Conservation (phyloP, 805 yeast genomes). For the Yamadazyma paraphyllophila region DNA sequence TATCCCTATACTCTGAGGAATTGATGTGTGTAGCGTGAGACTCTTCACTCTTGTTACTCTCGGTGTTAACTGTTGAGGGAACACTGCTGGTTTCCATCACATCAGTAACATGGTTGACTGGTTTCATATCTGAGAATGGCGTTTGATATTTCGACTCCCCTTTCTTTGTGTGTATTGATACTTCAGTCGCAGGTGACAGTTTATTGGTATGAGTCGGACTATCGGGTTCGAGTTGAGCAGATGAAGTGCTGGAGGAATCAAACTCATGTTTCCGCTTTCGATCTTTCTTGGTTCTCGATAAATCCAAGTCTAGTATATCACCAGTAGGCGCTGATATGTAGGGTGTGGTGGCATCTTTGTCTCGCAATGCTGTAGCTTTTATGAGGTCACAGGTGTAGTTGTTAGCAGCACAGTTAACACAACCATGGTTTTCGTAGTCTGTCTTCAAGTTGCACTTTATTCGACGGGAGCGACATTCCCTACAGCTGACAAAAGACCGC, state of each 20-base stretch:
- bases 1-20: background rate
- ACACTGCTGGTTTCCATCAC: background rate
- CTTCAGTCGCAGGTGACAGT: too few species aligned
- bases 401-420: slow-evolving; percentile 23
- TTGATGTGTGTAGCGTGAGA: background rate
- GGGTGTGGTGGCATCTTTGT: background rate
- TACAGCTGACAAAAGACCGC: slow-evolving; percentile 31
- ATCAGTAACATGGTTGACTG: background rate
- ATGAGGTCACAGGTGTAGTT: slow-evolving; percentile 19
- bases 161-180: too few species aligned
- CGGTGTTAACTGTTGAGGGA: background rate
- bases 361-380: too few species aligned
- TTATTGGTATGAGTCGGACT: too few species aligned
- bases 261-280: too few species aligned
- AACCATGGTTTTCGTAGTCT: slow-evolving; percentile 24
- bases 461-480: slow-evolving; percentile 25
- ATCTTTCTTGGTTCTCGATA: background rate
- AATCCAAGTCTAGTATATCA: background rate
- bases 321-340: background rate
- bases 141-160: too few species aligned
- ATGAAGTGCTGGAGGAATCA: too few species aligned
- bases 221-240: too few species aligned
- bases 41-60: background rate
- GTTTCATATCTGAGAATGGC: too few species aligned
- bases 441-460: slow-evolving; percentile 26